A percentile compares a stretch with the other conserved stretches of the same genome.
Evolutionary conservation across 345 rosid species (phyloP).

Genomic region (Populus davidiana): DNA sequence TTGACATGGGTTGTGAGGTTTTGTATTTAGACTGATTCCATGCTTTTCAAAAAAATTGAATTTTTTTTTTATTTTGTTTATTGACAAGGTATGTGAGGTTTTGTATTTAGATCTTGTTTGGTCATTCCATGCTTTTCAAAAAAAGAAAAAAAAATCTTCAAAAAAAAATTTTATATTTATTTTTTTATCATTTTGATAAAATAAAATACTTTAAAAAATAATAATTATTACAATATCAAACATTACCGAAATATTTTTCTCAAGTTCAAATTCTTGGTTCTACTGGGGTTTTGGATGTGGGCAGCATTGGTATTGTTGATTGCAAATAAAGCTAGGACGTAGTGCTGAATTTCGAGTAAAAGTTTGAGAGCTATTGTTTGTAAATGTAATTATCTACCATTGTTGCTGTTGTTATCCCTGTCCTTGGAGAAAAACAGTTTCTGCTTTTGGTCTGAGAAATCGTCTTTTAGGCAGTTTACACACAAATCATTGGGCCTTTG

Average conservation of each 20-base stretch:
- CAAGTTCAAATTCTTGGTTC: background rate
- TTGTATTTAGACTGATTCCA: background rate
- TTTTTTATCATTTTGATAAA: no score
- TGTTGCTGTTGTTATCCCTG: background rate
- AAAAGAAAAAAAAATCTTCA: no score
- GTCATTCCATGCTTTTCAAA: no score
- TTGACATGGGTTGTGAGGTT: background rate
- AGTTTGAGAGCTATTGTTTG: background rate
- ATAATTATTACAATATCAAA: no score
- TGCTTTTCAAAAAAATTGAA: no score
- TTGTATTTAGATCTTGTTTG: no score
- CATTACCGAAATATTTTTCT: background rate
- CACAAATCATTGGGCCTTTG: background rate
- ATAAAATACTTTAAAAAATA: no score
- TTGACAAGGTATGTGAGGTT: no score
- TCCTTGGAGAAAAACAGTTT: background rate
- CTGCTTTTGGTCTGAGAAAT: background rate
- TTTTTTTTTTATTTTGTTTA: no score
- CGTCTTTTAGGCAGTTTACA: background rate
- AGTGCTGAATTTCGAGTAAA: background rate
- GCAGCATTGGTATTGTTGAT: background rate
- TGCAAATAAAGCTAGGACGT: background rate
- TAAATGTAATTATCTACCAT: background rate
- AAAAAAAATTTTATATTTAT: no score
- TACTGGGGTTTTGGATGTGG: background rate